Conservation (phyloP, 1,139 yeast genomes). For the Pichia sp. region DNA sequence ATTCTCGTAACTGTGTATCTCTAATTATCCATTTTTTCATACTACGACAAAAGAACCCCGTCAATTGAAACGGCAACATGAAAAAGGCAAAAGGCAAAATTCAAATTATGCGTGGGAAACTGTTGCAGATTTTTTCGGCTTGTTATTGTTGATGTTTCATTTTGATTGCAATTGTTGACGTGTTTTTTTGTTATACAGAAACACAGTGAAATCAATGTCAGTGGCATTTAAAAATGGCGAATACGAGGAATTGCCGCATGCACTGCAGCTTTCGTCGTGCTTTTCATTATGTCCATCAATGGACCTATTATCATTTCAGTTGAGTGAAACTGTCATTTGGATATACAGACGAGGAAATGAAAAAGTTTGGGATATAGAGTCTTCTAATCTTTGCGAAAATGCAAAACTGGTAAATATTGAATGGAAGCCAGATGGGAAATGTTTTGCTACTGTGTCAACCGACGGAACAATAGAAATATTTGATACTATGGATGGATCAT, state of each 20-base stretch:
- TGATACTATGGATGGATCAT: slow-evolving; percentile 27
- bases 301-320: slow-evolving; percentile 44
- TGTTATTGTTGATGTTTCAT: no score
- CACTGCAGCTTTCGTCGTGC: slow-evolving; percentile 25
- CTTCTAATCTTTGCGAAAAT: slow-evolving; percentile 9
- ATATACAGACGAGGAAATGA: slow-evolving; percentile 41
- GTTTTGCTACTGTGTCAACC: slow-evolving; percentile 23
- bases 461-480: slow-evolving; percentile 23
- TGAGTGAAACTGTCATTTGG: slow-evolving; percentile 25
- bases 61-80: no score
- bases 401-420: slow-evolving; percentile 1
- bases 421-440: slow-evolving; percentile 31
- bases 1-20: no score
- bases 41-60: background rate
- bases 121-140: no score
- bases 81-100: no score
- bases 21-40: no score
- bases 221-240: background rate
- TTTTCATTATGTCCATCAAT: slow-evolving; percentile 49
- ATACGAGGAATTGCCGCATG: slow-evolving; percentile 20
- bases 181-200: no score
- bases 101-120: no score
- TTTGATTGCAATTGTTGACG: no score
- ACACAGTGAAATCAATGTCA: background rate
- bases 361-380: slow-evolving; percentile 45